Evolutionary conservation across 441 rosid species (phyloP), one percentile per base, ranked within the genome.

Genomic region (Breynia disticha): DNA sequence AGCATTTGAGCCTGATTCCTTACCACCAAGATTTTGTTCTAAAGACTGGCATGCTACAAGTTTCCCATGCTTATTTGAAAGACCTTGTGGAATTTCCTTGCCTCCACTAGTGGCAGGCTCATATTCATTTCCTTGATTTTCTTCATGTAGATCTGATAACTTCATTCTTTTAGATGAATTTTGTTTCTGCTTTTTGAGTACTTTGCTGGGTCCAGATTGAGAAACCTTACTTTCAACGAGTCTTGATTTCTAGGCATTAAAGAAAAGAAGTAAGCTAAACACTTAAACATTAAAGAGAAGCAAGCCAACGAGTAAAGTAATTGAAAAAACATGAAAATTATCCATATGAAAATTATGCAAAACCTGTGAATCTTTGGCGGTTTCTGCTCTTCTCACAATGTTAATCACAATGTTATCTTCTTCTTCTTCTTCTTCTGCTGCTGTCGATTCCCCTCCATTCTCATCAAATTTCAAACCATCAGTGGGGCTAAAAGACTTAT

Each of bases 401-500:
- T 83, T 88, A 54, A 76, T 70, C 18, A 85, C 32, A 45, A 85
- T 73, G 62, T 70, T 61, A 72, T 79, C 88, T 17, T 78, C 79
- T 46, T 82, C 83, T 8, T 52, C 52, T n/a, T n/a, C n/a, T n/a
- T 79, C 88, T 17, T 78, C 79, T 46, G 80, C 83, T 8, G 52
- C 52, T 5, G 59, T 61, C 50, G 57, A 22, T 49, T 72, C 74
- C 58, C 16, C 65, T 59, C 64, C 71, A 52, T 39, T 59, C 57
- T 71, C 78, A 38, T 67, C 65, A 39, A 60, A 39, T 16, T 44
- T 54, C 14, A 37, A 61, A 46, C 57, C 61, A 42, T 63, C 62
- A 59, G 39, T 11, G 39, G 62, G 22, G 50, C 35, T 46, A 14
- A 42, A 19, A 38, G 64, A 42, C 55, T 50, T 20, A 10, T 60